Evolutionary conservation across 768 basidiomycete species (phyloP).

Genomic region (Mycena albidolilacea): DNA sequence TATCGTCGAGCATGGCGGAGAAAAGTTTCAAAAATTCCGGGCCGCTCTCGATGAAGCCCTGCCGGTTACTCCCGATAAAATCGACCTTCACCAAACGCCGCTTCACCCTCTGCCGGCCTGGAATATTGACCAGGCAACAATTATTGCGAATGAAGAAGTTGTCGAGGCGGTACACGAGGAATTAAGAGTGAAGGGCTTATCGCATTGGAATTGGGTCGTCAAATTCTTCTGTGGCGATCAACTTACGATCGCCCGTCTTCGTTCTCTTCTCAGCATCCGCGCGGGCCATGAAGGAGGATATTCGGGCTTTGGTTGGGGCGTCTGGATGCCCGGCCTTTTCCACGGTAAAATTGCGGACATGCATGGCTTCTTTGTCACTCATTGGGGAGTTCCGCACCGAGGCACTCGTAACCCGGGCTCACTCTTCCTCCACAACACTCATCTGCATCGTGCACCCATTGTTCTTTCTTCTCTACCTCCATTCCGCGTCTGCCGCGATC

Average conservation of each 20-base stretch:
- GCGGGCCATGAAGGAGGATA: slow-evolving; percentile 36
- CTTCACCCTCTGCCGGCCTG: slow-evolving; percentile 50
- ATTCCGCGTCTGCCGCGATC: too few relatives aligned
- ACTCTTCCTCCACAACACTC: slow-evolving; percentile 53
- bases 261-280: slow-evolving; percentile 44
- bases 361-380: slow-evolving; percentile 47
- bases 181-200: slow-evolving; percentile 39
- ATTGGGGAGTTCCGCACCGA: slow-evolving; percentile 53
- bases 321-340: slow-evolving; percentile 38
- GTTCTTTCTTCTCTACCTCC: slow-evolving; percentile 49
- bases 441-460: slow-evolving; percentile 53
- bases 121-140: slow-evolving; percentile 53
- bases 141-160: not conserved
- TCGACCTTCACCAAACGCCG: slow-evolving; percentile 48
- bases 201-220: slow-evolving; percentile 48
- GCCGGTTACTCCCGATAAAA: slow-evolving; percentile 40
- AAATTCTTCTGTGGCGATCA: slow-evolving; percentile 50
- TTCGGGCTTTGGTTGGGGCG: slow-evolving; percentile 43
- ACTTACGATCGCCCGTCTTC: slow-evolving; percentile 52
- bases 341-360: slow-evolving; percentile 54
- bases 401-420: slow-evolving; percentile 50
- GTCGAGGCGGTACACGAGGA: slow-evolving; percentile 45
- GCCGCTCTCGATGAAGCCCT: slow-evolving; percentile 35
- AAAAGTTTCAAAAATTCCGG: too few relatives aligned
- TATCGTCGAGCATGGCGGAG: too few relatives aligned